Percentiles rank a stretch among this genome's conserved stretches.
These are phyloP conservation scores for Yarrowia galli DNA, from an alignment of 1,139 yeast genomes.

Conservation along the genomic window DNA sequence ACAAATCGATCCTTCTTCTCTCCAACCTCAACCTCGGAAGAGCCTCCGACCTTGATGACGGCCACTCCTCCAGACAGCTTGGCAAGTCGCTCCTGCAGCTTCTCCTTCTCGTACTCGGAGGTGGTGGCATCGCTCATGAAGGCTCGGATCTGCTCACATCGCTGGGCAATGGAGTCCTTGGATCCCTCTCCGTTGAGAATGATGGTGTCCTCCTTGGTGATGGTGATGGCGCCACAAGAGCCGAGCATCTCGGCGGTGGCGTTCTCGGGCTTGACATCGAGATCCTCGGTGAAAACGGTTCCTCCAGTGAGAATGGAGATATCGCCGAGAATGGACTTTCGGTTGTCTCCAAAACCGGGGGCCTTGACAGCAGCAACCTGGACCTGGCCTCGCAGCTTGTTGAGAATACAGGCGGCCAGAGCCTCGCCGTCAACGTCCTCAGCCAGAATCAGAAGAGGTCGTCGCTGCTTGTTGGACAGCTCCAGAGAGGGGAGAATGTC, in stretches of 20 bases:
- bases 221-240: slow-evolving; percentile 88
- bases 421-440: slow-evolving; percentile 99
- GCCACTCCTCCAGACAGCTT: slow-evolving; percentile 99
- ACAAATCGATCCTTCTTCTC: slow-evolving; percentile 99
- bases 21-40: slow-evolving; percentile 98
- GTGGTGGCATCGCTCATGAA: slow-evolving; percentile 75
- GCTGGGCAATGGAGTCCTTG: slow-evolving; percentile 83
- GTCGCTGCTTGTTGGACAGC: slow-evolving; percentile 91
- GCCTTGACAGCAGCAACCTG: slow-evolving; percentile 99
- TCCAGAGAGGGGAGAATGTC: slow-evolving; percentile 95
- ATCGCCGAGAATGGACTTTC: slow-evolving; percentile 97
- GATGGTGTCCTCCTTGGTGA: slow-evolving; percentile 98
- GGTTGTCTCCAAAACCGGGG: slow-evolving; percentile 99
- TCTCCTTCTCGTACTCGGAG: slow-evolving; percentile 95
- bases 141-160: slow-evolving; percentile 96
- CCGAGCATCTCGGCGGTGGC: slow-evolving; percentile 93
- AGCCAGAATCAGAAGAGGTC: slow-evolving; percentile 93
- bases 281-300: slow-evolving; percentile 97
- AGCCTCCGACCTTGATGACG: slow-evolving; percentile 96
- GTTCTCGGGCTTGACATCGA: slow-evolving; percentile 96
- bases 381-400: slow-evolving; percentile 98
- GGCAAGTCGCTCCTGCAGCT: slow-evolving; percentile 97
- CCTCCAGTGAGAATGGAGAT: slow-evolving; percentile 97
- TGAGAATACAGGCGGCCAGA: slow-evolving; percentile 96
- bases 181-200: slow-evolving; percentile 94